Percentiles rank a stretch among this genome's conserved stretches.
These are phyloP conservation scores for Bertia moriformis DNA, from an alignment of 2,329 filamentous ascomycete genomes.

Conservation along the genomic window DNA sequence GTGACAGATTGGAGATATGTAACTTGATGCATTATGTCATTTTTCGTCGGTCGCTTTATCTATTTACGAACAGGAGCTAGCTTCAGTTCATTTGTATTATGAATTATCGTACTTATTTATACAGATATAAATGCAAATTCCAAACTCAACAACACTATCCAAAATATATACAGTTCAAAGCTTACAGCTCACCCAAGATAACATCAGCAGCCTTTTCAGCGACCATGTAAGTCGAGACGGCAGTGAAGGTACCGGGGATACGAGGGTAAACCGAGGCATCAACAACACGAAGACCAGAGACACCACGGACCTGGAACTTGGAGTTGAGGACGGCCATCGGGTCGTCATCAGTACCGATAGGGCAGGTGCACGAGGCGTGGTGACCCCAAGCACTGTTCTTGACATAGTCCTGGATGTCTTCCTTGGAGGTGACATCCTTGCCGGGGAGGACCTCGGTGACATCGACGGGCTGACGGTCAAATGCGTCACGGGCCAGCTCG, in stretches of 20 bases:
- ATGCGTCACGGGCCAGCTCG: slow-evolving; percentile 29
- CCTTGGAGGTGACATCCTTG: slow-evolving; percentile 5
- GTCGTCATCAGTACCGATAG: slow-evolving; percentile 15
- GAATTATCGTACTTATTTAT: too few species aligned
- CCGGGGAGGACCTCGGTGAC: slow-evolving; percentile 3
- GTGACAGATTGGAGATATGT: neutral
- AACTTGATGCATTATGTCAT: neutral
- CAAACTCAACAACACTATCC: too few species aligned
- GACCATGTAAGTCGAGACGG: slow-evolving; percentile 15
- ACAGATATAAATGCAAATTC: too few species aligned
- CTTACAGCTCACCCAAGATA: slow-evolving; percentile 7
- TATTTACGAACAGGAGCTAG: too few species aligned
- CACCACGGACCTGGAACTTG: slow-evolving; percentile 30
- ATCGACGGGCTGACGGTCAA: slow-evolving; percentile 9
- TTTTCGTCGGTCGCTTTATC: too few species aligned
- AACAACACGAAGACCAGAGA: slow-evolving; percentile 26
- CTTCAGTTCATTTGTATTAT: too few species aligned
- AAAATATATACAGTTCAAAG: too few species aligned
- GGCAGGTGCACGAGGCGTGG: slow-evolving; percentile 16
- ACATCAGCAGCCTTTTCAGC: slow-evolving; percentile 17
- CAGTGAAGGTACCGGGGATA: slow-evolving; percentile 16
- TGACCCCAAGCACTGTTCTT: slow-evolving; percentile 17
- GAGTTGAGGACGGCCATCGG: slow-evolving; percentile 27
- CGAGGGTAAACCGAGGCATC: slow-evolving; percentile 27
- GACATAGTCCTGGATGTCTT: slow-evolving; percentile 9